Conservation (phyloP, 1,284 basidiomycete species). For the Paramarasmius palmivorus region DNA sequence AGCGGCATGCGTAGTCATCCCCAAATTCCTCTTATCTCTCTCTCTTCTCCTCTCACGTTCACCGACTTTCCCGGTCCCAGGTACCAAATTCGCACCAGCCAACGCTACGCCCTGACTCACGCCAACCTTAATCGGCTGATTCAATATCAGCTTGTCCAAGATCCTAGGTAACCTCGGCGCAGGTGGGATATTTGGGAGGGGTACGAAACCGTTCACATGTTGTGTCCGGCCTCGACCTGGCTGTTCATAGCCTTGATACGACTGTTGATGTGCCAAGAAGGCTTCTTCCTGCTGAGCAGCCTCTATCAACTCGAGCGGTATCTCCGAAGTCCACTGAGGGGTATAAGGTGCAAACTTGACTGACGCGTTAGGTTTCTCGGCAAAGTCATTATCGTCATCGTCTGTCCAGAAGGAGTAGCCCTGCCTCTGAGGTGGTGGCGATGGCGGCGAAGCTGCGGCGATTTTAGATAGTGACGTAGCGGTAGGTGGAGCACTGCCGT, state of each 20-base stretch:
- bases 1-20: slow-evolving; percentile 13
- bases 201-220: slow-evolving; percentile 43
- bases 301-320: slow-evolving; percentile 73
- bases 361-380: background rate
- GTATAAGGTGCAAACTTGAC: slow-evolving; percentile 5
- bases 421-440: background rate
- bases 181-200: slow-evolving; percentile 76
- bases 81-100: slow-evolving; percentile 7
- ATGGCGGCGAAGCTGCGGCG: background rate
- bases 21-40: slow-evolving; percentile 9
- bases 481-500: background rate
- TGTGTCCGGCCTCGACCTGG: slow-evolving; percentile 13
- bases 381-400: background rate
- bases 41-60: slow-evolving; percentile 11
- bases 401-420: background rate
- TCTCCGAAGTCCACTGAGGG: slow-evolving; percentile 67
- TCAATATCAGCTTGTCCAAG: slow-evolving; percentile 92
- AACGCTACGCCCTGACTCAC: slow-evolving; percentile 8
- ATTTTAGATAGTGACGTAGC: background rate
- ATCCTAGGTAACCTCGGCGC: slow-evolving; percentile 89
- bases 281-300: slow-evolving; percentile 84
- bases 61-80: slow-evolving; percentile 6
- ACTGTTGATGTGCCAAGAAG: slow-evolving; percentile 45
- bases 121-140: slow-evolving; percentile 43
- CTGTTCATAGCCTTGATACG: slow-evolving; percentile 31